Conservation (phyloP, 176 grass and related monocot species). For the Aegilops bicornis region DNA sequence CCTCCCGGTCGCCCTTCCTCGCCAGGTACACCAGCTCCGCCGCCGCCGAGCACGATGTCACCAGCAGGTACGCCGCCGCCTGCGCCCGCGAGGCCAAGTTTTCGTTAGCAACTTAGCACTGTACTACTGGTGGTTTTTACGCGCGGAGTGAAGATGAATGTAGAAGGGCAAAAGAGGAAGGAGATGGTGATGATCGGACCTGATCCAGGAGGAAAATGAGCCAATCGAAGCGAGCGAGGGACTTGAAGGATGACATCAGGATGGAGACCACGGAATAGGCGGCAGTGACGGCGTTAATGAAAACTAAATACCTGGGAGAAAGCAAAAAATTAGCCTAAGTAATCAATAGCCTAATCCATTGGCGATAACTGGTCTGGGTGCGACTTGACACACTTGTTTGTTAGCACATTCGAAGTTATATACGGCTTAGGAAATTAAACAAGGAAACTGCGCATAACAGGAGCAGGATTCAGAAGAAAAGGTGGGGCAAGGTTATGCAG, state of each 20-base stretch:
- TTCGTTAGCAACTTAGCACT: neutral
- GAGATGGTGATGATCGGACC: conserved; percentile 24
- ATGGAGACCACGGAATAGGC: conserved; percentile 54
- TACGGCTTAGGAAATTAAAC: neutral
- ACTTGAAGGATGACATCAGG: conserved; percentile 40
- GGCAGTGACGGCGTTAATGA: conserved; percentile 61
- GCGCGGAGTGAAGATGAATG: neutral
- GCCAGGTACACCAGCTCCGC: conserved; percentile 81
- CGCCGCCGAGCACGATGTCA: conserved; percentile 77
- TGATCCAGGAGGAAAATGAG: conserved; percentile 67
- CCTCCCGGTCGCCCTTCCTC: conserved; percentile 53
- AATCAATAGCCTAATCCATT: neutral
- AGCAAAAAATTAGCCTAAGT: neutral
- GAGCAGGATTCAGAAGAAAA: neutral
- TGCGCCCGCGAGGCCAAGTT: conserved; percentile 3
- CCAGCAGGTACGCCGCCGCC: conserved; percentile 67
- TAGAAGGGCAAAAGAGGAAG: neutral
- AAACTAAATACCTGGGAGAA: conserved; percentile 61
- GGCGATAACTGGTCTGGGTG: neutral
- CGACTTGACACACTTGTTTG: neutral
- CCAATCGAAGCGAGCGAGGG: conserved; percentile 46
- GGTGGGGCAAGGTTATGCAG: neutral
- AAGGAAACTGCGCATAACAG: neutral
- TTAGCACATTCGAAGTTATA: neutral
- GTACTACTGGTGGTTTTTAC: neutral